Evolutionary conservation across 805 yeast genomes (phyloP).

Genomic region (Saccharomycopsis javanensis): DNA sequence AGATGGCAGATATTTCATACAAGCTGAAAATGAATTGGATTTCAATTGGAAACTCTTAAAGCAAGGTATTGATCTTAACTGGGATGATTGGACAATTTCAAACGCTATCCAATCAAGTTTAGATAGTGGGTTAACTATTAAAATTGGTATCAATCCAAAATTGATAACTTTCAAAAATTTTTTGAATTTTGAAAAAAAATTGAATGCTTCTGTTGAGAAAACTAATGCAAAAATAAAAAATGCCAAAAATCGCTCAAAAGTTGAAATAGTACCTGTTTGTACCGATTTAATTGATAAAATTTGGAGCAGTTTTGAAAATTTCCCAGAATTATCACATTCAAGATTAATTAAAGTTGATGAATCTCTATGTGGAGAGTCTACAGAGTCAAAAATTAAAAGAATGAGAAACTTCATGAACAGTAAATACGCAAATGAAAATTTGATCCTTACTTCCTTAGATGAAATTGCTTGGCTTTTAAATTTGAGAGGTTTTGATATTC

Average conservation of each 20-base stretch:
- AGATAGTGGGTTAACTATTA: conserved; percentile 34
- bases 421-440: conserved; percentile 29
- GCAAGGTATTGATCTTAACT: conserved; percentile 63
- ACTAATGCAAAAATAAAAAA: background rate
- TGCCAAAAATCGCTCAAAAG: conserved; percentile 26
- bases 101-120: conserved; percentile 38
- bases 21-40: conserved; percentile 79
- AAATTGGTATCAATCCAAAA: conserved; percentile 78
- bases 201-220: conserved; percentile 23
- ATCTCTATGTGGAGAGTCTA: conserved; percentile 57
- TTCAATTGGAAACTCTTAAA: conserved; percentile 69
- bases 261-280: conserved; percentile 42
- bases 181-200: conserved; percentile 24
- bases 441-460: conserved; percentile 67
- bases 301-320: conserved; percentile 59
- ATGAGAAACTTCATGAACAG: conserved; percentile 31
- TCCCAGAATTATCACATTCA: conserved; percentile 47
- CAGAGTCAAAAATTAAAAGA: conserved; percentile 45
- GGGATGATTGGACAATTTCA: conserved; percentile 72
- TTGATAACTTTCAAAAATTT: conserved; percentile 43
- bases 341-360: conserved; percentile 41
- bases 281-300: conserved; percentile 65
- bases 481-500: conserved; percentile 74
- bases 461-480: conserved; percentile 90
- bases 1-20: conserved; percentile 90